Conservation (phyloP, 1,139 yeast genomes). For the Torulaspora globosa region DNA sequence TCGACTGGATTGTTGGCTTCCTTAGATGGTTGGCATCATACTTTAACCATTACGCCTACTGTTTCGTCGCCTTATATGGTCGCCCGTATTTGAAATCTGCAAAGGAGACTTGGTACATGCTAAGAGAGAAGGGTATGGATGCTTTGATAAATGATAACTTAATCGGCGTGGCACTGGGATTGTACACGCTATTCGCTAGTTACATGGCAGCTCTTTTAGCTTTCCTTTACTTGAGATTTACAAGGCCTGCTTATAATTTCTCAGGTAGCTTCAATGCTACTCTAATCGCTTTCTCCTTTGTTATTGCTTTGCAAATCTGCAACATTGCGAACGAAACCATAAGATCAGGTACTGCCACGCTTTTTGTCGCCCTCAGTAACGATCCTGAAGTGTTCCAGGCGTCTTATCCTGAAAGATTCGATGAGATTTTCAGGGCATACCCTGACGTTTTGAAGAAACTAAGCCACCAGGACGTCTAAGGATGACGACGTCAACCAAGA, state of each 20-base stretch:
- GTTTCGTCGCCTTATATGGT: slow-evolving; percentile 84
- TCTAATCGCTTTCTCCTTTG: slow-evolving; percentile 69
- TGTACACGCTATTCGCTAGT: slow-evolving; percentile 68
- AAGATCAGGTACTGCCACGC: slow-evolving; percentile 77
- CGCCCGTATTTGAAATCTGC: slow-evolving; percentile 72
- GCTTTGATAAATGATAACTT: slow-evolving; percentile 82
- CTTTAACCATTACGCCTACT: slow-evolving; percentile 88
- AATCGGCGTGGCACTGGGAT: slow-evolving; percentile 68
- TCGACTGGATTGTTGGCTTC: slow-evolving; percentile 59
- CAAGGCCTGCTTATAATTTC: slow-evolving; percentile 69
- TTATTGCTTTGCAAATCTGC: slow-evolving; percentile 73
- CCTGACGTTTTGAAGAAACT: slow-evolving; percentile 66
- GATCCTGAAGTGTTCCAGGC: slow-evolving; percentile 82
- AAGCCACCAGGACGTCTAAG: slow-evolving; percentile 36
- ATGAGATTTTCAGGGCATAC: slow-evolving; percentile 64
- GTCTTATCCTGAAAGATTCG: slow-evolving; percentile 73
- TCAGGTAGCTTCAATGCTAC: slow-evolving; percentile 69
- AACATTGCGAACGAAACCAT: slow-evolving; percentile 70
- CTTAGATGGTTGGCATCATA: slow-evolving; percentile 78
- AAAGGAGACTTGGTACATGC: slow-evolving; percentile 73
- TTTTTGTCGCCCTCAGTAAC: slow-evolving; percentile 80
- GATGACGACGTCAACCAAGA: background rate
- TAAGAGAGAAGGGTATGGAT: slow-evolving; percentile 78
- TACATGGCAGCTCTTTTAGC: slow-evolving; percentile 66
- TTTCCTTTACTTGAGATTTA: slow-evolving; percentile 64